Conservation (phyloP, 208 protist species). For the Crithidia mellificae region DNA sequence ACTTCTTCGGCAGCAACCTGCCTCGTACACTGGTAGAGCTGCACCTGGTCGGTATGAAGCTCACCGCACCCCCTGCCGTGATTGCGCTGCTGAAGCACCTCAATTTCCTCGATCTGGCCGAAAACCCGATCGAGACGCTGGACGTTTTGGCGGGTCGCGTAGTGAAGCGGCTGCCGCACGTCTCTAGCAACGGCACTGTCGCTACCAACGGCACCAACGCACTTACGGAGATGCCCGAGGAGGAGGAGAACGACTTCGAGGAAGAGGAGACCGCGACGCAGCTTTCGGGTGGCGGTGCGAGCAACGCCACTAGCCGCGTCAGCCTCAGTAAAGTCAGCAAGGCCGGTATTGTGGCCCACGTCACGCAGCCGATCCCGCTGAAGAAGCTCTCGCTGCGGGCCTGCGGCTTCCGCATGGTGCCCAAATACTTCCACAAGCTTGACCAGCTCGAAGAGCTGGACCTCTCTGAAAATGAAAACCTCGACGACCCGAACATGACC, state of each 20-base stretch:
- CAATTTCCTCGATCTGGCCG: slow-evolving; percentile 64
- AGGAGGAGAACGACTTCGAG: slow-evolving; percentile 18
- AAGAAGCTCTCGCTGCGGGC: slow-evolving; percentile 66
- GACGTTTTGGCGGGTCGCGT: slow-evolving; percentile 84
- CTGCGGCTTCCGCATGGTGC: slow-evolving; percentile 74
- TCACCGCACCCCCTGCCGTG: slow-evolving; percentile 73
- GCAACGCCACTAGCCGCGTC: slow-evolving; percentile 39
- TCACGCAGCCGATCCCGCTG: slow-evolving; percentile 69
- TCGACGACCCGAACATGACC: slow-evolving; percentile 87
- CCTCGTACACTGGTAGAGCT: slow-evolving; percentile 66
- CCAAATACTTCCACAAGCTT: slow-evolving; percentile 90
- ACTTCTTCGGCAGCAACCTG: slow-evolving; percentile 76
- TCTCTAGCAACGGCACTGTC: slow-evolving; percentile 24
- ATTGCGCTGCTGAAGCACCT: slow-evolving; percentile 61
- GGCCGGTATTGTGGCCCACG: slow-evolving; percentile 57
- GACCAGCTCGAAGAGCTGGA: slow-evolving; percentile 79
- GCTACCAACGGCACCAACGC: slow-evolving; percentile 25
- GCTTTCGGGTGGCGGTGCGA: slow-evolving; percentile 31
- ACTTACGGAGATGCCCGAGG: slow-evolving; percentile 5
- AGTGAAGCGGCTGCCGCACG: slow-evolving; percentile 50
- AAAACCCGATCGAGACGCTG: slow-evolving; percentile 83
- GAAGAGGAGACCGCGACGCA: slow-evolving; percentile 46
- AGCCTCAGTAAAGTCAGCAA: slow-evolving; percentile 79
- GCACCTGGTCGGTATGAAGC: slow-evolving; percentile 59
- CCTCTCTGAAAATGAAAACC: slow-evolving; percentile 78